A percentile compares a stretch with the other conserved stretches of the same genome.
These are phyloP conservation scores for Cenchrus fungigraminus DNA, from an alignment of 176 grass and related monocot genomes.

Conservation along the genomic window DNA sequence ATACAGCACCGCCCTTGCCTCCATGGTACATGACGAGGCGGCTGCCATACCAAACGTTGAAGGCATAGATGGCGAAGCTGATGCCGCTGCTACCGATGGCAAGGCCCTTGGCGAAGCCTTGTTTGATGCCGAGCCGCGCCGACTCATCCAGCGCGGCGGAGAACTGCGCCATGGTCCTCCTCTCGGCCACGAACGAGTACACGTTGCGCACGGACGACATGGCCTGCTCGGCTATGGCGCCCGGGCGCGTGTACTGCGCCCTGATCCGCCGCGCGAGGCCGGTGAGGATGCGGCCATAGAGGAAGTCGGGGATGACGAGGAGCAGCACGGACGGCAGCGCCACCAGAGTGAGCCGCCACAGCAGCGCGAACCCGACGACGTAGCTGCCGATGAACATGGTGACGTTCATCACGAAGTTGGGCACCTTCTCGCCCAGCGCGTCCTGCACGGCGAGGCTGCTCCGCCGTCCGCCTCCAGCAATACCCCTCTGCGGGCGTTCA, in stretches of 20 bases:
- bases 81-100: conserved; percentile 86
- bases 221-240: conserved; percentile 75
- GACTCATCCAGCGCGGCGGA: conserved; percentile 78
- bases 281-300: conserved; percentile 76
- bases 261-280: conserved; percentile 69
- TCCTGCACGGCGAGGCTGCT: conserved; percentile 88
- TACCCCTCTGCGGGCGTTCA: conserved; percentile 64
- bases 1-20: no score
- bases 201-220: conserved; percentile 79
- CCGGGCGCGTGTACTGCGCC: conserved; percentile 67
- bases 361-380: conserved; percentile 61
- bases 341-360: conserved; percentile 71
- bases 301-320: conserved; percentile 74
- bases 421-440: conserved; percentile 88
- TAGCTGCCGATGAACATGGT: conserved; percentile 76
- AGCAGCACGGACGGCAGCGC: conserved; percentile 67
- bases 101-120: conserved; percentile 87
- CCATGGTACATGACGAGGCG: conserved; percentile 65
- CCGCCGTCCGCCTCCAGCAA: conserved; percentile 57
- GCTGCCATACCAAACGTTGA: conserved; percentile 70
- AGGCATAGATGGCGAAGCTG: conserved; percentile 69
- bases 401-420: conserved; percentile 88
- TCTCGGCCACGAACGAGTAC: conserved; percentile 84
- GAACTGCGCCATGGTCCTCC: conserved; percentile 64
- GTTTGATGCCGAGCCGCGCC: conserved; percentile 65